Evolutionary conservation across 495 filamentous ascomycete species (phyloP).

Genomic region (Geoglossum glabrum): DNA sequence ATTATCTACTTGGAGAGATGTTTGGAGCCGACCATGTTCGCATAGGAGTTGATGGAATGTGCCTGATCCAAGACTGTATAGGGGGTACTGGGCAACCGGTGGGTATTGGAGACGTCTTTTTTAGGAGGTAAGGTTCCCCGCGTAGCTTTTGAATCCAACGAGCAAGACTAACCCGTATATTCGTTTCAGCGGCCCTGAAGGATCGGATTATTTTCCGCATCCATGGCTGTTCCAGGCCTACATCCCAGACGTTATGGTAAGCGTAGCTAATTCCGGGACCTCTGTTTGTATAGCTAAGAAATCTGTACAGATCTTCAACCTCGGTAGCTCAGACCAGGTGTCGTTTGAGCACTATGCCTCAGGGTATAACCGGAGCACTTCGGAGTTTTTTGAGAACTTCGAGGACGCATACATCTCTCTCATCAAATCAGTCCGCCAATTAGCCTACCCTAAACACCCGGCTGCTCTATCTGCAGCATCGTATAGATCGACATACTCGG

Average conservation of each 20-base stretch:
- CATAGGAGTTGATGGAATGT: conserved; percentile 21
- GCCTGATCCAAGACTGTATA: conserved; percentile 19
- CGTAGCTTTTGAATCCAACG: background rate
- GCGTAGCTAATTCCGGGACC: background rate
- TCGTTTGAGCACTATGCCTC: conserved; percentile 14
- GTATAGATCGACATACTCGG: conserved; percentile 9
- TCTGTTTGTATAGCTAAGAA: background rate
- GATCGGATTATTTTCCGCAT: conserved; percentile 15
- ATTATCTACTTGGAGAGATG: conserved; percentile 23
- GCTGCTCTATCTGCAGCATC: conserved; percentile 12
- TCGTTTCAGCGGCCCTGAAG: conserved; percentile 16
- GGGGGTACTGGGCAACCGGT: conserved; percentile 16
- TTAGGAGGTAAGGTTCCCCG: conserved; percentile 16
- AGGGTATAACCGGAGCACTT: conserved; percentile 17
- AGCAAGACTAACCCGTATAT: background rate
- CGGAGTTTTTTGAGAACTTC: conserved; percentile 16
- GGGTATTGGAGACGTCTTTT: conserved; percentile 22
- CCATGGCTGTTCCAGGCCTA: conserved; percentile 20
- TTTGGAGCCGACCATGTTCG: conserved; percentile 20
- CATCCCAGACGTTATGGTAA: conserved; percentile 20
- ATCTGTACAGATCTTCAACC: conserved; percentile 16
- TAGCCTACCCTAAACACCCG: conserved; percentile 21
- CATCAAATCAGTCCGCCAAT: conserved; percentile 18
- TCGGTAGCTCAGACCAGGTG: conserved; percentile 16
- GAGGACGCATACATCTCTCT: conserved; percentile 21